These are phyloP conservation scores for cucumber (Cucumis sativus) DNA, from an alignment of 306 rosid species.

Conservation along the genomic window Cucumber_9930_V3 NC_026658.2:7402501-7403000, in stretches of 20 bases:
- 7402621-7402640: no score
- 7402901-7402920: conserved; percentile 29
- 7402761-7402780: conserved; percentile 24
- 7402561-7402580: no score
- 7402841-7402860: not conserved
- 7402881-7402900: not conserved
- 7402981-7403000: no score
- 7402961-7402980: no score
- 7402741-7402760: conserved; percentile 44
- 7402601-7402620: no score
- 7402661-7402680: no score
- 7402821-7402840: not conserved
- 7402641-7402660: no score
- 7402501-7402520: no score
- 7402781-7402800: not conserved
- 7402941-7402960: conserved; percentile 30
- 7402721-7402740: conserved; percentile 67
- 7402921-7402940: conserved; percentile 30
- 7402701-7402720: conserved; percentile 20
- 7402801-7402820: not conserved
- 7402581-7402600: no score
- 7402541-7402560: no score
- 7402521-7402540: no score
- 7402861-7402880: not conserved
- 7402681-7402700: not conserved